A percentile compares a stretch with the other conserved stretches of the same genome.
Conservation (phyloP, 768 basidiomycete genomes). For the Rhodotorula sphaerocarpa region DNA sequence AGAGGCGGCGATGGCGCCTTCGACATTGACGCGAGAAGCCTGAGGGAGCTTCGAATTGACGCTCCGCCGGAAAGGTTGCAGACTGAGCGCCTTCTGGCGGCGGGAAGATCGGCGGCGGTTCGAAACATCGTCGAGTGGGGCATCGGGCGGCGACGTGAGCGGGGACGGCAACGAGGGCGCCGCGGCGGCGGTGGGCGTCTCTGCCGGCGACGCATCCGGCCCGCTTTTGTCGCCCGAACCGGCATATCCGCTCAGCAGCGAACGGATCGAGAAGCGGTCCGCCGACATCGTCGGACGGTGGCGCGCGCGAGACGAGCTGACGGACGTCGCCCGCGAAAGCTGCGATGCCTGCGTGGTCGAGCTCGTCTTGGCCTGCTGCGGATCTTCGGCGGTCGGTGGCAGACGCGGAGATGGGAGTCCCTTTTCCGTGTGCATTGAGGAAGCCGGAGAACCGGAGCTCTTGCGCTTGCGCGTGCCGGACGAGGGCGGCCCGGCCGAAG, state of each 20-base stretch:
- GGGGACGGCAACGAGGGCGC: not conserved
- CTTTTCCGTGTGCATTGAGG: conserved; percentile 4
- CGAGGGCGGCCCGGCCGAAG: not conserved
- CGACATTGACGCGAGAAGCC: conserved; percentile 14
- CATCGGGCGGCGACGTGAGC: not conserved
- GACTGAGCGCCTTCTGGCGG: conserved; percentile 67
- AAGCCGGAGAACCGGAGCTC: conserved; percentile 25
- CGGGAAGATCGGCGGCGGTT: conserved; percentile 20
- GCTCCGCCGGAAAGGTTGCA: conserved; percentile 42
- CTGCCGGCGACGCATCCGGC: too few relatives aligned
- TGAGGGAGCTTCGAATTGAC: conserved; percentile 25
- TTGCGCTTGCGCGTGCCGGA: conserved; percentile 29
- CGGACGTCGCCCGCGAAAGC: conserved; percentile 1
- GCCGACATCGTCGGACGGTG: conserved; percentile 29
- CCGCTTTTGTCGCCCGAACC: too few relatives aligned
- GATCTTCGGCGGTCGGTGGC: not conserved
- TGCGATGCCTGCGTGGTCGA: not conserved
- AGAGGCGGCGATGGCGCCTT: conserved; percentile 1
- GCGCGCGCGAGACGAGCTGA: conserved; percentile 15
- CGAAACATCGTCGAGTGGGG: conserved; percentile 29
- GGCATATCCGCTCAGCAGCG: conserved; percentile 25
- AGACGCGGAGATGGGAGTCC: not conserved
- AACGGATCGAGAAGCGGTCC: conserved; percentile 37
- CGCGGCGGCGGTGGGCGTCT: not conserved
- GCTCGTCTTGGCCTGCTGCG: conserved; percentile 13